Base-by-base conservation (phyloP, 352 stramenopile genomes). In the Phytophthora rubi region DNA sequence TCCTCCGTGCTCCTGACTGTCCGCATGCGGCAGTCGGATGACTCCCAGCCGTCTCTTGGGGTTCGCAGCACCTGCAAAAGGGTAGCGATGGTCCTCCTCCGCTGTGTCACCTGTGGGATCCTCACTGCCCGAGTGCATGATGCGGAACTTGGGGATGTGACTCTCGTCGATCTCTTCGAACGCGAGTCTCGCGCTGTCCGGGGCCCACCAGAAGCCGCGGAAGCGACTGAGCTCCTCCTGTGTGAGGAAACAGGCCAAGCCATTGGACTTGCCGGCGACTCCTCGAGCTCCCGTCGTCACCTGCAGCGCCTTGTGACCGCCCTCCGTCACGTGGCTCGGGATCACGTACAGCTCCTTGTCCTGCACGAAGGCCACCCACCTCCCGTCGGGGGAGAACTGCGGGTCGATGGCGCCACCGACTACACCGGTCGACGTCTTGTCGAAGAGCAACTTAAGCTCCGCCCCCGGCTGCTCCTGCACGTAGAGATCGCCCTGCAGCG, bases 211-310 rank as follows among this genome's bases (percentile, higher is more conserved):
- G 81, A 98, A 99, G 51, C 97, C 97, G 45, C 91, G 79, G 81
- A 98, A 99, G 32, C 97, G 90, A 71, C 97, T 96, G 73, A 99
- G 96, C 79, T 99, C 97, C 79, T 99, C 97, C 71, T 99, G 95
- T 6, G 97, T 98, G 9, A 99, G 71, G 78, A 98, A 99, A 78
- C 98, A 98, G n/a, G 97, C 97, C 12, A 99, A 68, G 2, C 97
- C 97, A 77, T 99, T 95, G 26, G 86, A 97, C 49, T 91, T 86
- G 28, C 90, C 90, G 7, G 80, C 77, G 26, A 85, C 58, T 51
- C 75, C 82, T 58, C 89, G 73, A 18, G 91, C 94, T 16, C 91
- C 92, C 1, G 70, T 82, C 2, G 88, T 97, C 65, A 97, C 71
- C 62, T 95, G 87, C 15, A 86, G 70, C 0, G 87, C 84, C 30